Conservation (phyloP, 2,329 filamentous ascomycete species). For the Arthrobotrys megalospora region DNA sequence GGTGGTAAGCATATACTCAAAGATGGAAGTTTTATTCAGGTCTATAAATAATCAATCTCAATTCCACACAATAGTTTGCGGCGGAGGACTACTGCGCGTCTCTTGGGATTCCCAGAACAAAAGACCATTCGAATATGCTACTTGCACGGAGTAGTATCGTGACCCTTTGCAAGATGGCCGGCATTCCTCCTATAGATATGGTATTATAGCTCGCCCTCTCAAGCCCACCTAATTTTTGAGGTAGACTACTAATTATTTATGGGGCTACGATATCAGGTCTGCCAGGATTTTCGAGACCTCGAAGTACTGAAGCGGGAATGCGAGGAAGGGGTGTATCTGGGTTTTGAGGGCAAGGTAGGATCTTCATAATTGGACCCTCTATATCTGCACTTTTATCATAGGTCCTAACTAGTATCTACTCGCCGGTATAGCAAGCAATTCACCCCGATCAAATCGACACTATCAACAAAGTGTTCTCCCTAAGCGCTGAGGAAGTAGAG, state of each 20-base stretch:
- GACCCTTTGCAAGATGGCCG: slow-evolving; percentile 24
- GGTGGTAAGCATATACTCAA: slow-evolving; percentile 32
- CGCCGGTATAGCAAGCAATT: slow-evolving; percentile 44
- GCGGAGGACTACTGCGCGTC: slow-evolving; percentile 53
- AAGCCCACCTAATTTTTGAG: background rate
- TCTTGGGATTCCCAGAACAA: slow-evolving; percentile 35
- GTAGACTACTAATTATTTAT: background rate
- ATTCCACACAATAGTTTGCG: slow-evolving; percentile 37
- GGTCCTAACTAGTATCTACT: background rate
- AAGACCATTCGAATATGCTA: slow-evolving; percentile 41
- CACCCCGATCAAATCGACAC: slow-evolving; percentile 54
- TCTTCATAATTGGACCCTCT: background rate
- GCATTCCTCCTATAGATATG: slow-evolving; percentile 49
- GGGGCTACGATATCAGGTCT: slow-evolving; percentile 19
- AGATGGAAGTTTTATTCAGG: background rate
- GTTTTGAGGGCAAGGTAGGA: slow-evolving; percentile 56
- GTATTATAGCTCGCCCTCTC: slow-evolving; percentile 8
- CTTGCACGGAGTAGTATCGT: slow-evolving; percentile 41
- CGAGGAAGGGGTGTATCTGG: slow-evolving; percentile 23
- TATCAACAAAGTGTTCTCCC: slow-evolving; percentile 40
- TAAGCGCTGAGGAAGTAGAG: background rate
- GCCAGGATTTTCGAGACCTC: slow-evolving; percentile 35
- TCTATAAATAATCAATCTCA: background rate
- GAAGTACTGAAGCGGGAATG: slow-evolving; percentile 39
- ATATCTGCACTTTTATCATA: background rate